phyloP scores from a whole-genome alignment of 176 grass and related monocot species.

The Juncus effusus region DNA sequence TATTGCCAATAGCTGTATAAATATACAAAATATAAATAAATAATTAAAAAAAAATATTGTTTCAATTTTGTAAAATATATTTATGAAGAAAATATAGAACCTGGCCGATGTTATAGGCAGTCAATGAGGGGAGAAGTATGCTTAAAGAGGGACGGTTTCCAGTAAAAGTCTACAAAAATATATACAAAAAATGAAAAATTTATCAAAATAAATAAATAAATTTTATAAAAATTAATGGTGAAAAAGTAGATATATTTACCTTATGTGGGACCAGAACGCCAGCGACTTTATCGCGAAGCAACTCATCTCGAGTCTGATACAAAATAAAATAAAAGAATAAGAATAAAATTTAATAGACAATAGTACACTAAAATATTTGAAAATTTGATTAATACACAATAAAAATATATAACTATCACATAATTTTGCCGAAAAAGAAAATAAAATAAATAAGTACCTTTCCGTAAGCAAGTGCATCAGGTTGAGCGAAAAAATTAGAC shows the following conservation, averaged over 20 bases:
- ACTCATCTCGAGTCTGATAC: constrained; percentile 79
- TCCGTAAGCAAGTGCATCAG: constrained; percentile 98
- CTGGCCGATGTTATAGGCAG: constrained; percentile 85
- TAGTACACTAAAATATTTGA: too few relatives aligned
- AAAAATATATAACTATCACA: too few relatives aligned
- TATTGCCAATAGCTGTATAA: constrained; percentile 72
- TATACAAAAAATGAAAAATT: constrained; percentile 21
- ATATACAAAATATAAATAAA: neutral
- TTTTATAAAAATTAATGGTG: neutral
- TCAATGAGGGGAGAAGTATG: constrained; percentile 64
- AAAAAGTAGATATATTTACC: constrained; percentile 36
- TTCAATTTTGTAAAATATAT: neutral
- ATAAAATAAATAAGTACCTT: constrained; percentile 42
- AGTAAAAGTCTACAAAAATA: constrained; percentile 62
- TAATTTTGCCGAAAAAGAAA: too few relatives aligned
- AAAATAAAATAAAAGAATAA: neutral
- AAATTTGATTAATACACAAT: too few relatives aligned
- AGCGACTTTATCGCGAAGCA: constrained; percentile 56
- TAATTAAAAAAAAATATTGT: neutral
- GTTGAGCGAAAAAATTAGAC: constrained; percentile 99
- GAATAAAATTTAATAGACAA: too few relatives aligned
- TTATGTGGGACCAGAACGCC: constrained; percentile 86
- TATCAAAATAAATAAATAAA: constrained; percentile 18
- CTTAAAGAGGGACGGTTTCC: constrained; percentile 86
- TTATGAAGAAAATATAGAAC: constrained; percentile 31